These are phyloP conservation scores for Limonomyces culmigenus DNA, from an alignment of 1,284 basidiomycete genomes.

Conservation along the genomic window DNA sequence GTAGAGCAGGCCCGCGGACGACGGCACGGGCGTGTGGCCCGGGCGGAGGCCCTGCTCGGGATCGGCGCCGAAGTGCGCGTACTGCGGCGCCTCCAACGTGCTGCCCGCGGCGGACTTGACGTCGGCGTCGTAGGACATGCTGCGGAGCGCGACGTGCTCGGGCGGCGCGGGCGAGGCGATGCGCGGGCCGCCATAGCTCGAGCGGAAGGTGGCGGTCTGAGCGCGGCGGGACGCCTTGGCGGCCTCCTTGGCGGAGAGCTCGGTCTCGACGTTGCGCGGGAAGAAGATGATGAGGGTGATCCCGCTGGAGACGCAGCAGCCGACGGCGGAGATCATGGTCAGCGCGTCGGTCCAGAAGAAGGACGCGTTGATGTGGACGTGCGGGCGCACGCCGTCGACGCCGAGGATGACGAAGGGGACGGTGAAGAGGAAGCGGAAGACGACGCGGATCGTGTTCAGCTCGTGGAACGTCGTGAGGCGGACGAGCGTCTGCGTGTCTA, in stretches of 20 bases:
- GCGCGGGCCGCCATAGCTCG: conserved; percentile 4
- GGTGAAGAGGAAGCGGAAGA: conserved; percentile 54
- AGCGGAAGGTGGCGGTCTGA: conserved; percentile 12
- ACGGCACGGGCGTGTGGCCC: neutral
- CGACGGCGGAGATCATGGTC: conserved; percentile 37
- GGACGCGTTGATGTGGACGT: conserved; percentile 35
- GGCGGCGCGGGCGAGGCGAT: neutral
- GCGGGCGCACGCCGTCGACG: conserved; percentile 42
- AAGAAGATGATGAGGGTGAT: conserved; percentile 68
- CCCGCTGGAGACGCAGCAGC: conserved; percentile 45
- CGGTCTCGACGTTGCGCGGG: conserved; percentile 49
- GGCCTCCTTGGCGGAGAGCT: conserved; percentile 33
- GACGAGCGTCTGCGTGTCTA: conserved; percentile 44
- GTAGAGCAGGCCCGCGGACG: neutral
- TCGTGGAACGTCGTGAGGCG: conserved; percentile 64
- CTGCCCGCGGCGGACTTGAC: neutral
- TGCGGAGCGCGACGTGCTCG: neutral
- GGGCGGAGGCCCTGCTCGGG: neutral
- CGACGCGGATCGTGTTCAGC: conserved; percentile 52
- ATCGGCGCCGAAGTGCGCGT: neutral
- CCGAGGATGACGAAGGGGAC: conserved; percentile 46
- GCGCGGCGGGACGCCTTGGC: conserved; percentile 11
- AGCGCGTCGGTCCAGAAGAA: conserved; percentile 36
- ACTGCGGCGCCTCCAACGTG: neutral
- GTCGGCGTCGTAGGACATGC: neutral